phyloP scores from a whole-genome alignment of 768 basidiomycete species.

The Megacollybia marginata region DNA sequence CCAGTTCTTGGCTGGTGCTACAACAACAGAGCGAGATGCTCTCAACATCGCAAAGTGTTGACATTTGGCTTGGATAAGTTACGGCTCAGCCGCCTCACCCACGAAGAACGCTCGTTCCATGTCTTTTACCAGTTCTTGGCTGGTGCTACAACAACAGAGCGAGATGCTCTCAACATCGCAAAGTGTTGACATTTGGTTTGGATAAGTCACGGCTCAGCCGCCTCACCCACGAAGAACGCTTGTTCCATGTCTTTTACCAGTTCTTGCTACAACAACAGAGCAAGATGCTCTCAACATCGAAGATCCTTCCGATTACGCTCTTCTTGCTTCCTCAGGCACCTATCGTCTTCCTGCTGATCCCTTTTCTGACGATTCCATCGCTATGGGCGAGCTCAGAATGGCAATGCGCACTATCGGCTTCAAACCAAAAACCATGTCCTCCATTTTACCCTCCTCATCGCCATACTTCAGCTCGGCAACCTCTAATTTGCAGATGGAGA shows the following conservation, averaged over 20 bases:
- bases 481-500: constrained; percentile 68
- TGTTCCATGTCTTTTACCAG: constrained; percentile 91
- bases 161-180: constrained; percentile 68
- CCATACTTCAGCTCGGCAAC: constrained; percentile 79
- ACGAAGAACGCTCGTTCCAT: constrained; percentile 86
- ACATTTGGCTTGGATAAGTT: constrained; percentile 86
- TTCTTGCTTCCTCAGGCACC: constrained; percentile 80
- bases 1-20: constrained; percentile 82
- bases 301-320: constrained; percentile 77
- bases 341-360: constrained; percentile 85
- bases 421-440: constrained; percentile 78
- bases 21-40: constrained; percentile 69
- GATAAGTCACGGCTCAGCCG: constrained; percentile 81
- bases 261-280: constrained; percentile 71
- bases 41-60: constrained; percentile 71
- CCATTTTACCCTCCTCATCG: constrained; percentile 74
- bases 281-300: constrained; percentile 71
- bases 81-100: constrained; percentile 61
- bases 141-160: constrained; percentile 74
- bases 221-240: constrained; percentile 77
- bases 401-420: constrained; percentile 83
- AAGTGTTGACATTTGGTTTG: constrained; percentile 73
- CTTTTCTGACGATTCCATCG: constrained; percentile 81
- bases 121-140: constrained; percentile 90
- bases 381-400: constrained; percentile 74